Evolutionary conservation across 345 rosid genomes (phyloP), one percentile per base, ranked within the genome.

Genomic region (Reutealis trisperma): DNA sequence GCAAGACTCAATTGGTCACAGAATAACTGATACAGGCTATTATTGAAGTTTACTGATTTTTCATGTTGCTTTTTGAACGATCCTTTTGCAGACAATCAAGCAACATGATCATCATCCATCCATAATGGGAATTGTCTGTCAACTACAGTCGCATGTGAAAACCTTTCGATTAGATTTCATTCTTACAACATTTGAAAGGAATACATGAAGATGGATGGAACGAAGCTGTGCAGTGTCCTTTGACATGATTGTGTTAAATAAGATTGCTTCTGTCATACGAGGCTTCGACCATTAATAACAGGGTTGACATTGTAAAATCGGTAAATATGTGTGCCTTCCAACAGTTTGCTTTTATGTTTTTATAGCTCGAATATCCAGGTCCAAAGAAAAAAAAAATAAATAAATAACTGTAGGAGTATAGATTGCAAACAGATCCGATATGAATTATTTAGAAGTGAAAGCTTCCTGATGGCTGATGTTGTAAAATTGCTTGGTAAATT

Each of bases 391-490:
- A 30, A 58, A 41, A 63, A 59, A 45, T 41, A 63, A 59, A 51
- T n/a, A 6, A 2, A 44, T 52, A 42, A 41, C 55, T 22, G 62
- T 70, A 70, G 70, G 69, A 65, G 57, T 52, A 30, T 60, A 62
- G 72, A 71, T 64, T 77, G 75, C 75, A 74, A 62, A 37, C 69
- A 21, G 69, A 62, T 62, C 25, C 10, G 16, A 62, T 9, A 61
- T 63, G 57, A 63, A 41, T 68, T 77, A 69, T 51, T 77, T 55
- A 37, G 62, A 77, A 77, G 74, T 63, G 54, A 77, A 49, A 18
- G 22, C 71, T 64, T 52, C 34, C 11, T 42, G 19, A 14, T 55
- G 16, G 63, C 66, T 54, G 63, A 57, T 37, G 24, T 41, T 63
- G 70, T 63, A 62, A 52, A 63, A 45, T 68, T 60, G 47, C 44